Evolutionary conservation across 352 stramenopile species (phyloP).

Genomic region (Phytopythium delawarense): DNA sequence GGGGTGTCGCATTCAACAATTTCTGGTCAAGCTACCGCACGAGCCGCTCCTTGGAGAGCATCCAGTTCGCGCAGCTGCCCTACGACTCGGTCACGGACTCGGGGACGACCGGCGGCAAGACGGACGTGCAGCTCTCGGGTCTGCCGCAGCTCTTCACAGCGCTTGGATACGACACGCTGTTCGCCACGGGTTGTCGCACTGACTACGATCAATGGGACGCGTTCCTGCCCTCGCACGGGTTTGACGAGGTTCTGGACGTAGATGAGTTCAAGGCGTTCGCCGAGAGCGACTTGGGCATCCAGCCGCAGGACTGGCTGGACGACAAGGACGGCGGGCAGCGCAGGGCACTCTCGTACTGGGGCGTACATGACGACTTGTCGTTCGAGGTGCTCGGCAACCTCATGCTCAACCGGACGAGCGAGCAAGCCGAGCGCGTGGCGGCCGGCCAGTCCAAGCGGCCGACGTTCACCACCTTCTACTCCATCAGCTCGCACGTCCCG

Average conservation of each 20-base stretch:
- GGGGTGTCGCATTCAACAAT: slow-evolving; percentile 44
- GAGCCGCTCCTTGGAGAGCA: slow-evolving; percentile 52
- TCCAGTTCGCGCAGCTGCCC: slow-evolving; percentile 46
- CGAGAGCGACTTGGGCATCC: slow-evolving; percentile 30
- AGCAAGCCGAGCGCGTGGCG: slow-evolving; percentile 22
- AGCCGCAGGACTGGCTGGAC: slow-evolving; percentile 25
- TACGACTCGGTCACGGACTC: slow-evolving; percentile 34
- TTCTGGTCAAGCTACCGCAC: slow-evolving; percentile 60
- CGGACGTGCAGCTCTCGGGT: slow-evolving; percentile 24
- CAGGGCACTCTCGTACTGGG: slow-evolving; percentile 25
- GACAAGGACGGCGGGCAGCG: slow-evolving; percentile 9
- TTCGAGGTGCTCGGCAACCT: slow-evolving; percentile 45
- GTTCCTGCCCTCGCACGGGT: slow-evolving; percentile 46
- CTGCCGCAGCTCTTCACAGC: slow-evolving; percentile 48
- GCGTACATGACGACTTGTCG: slow-evolving; percentile 48
- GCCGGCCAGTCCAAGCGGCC: slow-evolving; percentile 26
- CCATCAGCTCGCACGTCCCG: slow-evolving; percentile 49
- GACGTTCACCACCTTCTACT: slow-evolving; percentile 53
- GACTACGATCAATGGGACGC: slow-evolving; percentile 47
- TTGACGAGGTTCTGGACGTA: slow-evolving; percentile 36
- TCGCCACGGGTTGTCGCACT: slow-evolving; percentile 36
- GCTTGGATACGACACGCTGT: slow-evolving; percentile 46
- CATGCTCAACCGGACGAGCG: slow-evolving; percentile 37
- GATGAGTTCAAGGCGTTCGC: slow-evolving; percentile 37
- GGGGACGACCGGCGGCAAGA: slow-evolving; percentile 26